These are phyloP conservation scores for Botrytis fabae DNA, from an alignment of 2,329 filamentous ascomycete genomes.

Conservation along the genomic window DNA sequence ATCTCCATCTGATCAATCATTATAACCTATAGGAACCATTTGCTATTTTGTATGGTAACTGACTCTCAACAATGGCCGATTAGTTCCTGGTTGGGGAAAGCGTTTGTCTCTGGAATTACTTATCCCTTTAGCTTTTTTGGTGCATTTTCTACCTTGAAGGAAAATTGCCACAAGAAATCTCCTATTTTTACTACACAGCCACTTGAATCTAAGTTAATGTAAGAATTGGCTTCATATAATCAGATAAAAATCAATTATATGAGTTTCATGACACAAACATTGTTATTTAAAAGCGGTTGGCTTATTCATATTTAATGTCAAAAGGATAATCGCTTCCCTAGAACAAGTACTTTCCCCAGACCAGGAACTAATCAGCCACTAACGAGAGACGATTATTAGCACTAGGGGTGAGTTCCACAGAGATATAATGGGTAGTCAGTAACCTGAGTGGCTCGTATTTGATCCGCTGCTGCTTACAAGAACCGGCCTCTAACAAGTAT, in stretches of 20 bases:
- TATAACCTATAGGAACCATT: background rate
- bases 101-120: background rate
- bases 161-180: background rate
- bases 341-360: background rate
- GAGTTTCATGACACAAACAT: background rate
- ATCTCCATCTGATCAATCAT: background rate
- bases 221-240: background rate
- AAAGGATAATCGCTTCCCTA: background rate
- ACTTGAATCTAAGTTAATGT: background rate
- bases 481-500: too few relatives aligned
- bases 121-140: background rate
- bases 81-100: background rate
- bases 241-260: background rate
- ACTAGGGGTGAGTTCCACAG: background rate
- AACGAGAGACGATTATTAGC: background rate
- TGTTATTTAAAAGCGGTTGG: background rate
- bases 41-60: background rate
- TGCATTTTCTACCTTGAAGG: background rate
- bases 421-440: background rate
- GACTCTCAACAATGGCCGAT: background rate
- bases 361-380: background rate
- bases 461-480: too few relatives aligned
- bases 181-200: background rate
- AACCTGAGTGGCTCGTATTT: background rate
- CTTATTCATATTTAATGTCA: background rate